A percentile compares a stretch with the other conserved stretches of the same genome.
These are phyloP conservation scores for Theileria parva DNA, from an alignment of 169 alveolate species.

Conservation along the genomic window DNA sequence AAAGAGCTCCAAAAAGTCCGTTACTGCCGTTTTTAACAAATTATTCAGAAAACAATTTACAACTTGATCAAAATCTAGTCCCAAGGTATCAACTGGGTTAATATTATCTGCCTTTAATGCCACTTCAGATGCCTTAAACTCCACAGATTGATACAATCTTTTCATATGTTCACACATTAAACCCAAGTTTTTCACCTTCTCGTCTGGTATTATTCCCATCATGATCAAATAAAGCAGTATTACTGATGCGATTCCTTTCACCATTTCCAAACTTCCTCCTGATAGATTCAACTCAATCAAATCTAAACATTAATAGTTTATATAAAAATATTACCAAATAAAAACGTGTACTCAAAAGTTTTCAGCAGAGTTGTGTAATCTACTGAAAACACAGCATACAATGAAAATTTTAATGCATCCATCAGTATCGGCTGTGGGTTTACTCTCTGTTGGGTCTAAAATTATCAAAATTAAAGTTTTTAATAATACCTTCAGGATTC, in stretches of 20 bases:
- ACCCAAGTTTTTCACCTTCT: not conserved
- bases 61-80: not conserved
- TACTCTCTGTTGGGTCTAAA: not conserved
- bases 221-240: conserved; percentile 4
- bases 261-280: not conserved
- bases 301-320: not conserved
- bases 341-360: not conserved
- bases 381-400: not conserved
- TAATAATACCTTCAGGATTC: not conserved
- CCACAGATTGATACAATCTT: conserved; percentile 7
- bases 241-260: conserved; percentile 10
- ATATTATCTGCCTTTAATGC: conserved; percentile 6
- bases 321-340: not conserved
- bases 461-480: no score
- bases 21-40: not conserved
- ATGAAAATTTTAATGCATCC: not conserved
- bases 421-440: not conserved
- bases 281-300: not conserved
- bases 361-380: not conserved
- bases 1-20: conserved; percentile 3
- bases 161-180: not conserved
- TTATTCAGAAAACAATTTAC: not conserved
- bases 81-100: conserved; percentile 8
- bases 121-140: conserved; percentile 12
- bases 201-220: conserved; percentile 1